Evolutionary conservation across 495 filamentous ascomycete species (phyloP).

Genomic region (Letharia columbiana): DNA sequence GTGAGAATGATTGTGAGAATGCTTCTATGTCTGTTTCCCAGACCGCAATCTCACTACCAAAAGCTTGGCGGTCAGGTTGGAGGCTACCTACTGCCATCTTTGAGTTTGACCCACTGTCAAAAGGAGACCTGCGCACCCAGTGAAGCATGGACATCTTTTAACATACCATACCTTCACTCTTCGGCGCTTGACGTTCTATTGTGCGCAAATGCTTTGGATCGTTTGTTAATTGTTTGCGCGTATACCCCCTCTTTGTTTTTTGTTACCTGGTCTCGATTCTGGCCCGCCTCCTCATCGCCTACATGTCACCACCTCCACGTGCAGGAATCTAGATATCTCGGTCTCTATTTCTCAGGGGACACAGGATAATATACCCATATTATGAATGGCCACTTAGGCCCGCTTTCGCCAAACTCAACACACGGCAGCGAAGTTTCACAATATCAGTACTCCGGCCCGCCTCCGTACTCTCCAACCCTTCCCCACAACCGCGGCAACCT

Average conservation of each 20-base stretch:
- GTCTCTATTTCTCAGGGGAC: neutral
- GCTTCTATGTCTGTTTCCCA: no score
- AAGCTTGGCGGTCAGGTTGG: conserved; percentile 4
- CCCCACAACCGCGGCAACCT: conserved; percentile 54
- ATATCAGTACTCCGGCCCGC: conserved; percentile 47
- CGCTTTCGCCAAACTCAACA: conserved; percentile 77
- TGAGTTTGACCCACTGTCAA: conserved; percentile 10
- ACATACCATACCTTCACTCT: neutral
- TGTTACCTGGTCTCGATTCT: conserved; percentile 11
- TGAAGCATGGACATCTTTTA: conserved; percentile 4
- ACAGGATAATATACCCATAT: conserved; percentile 15
- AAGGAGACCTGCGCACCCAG: conserved; percentile 8
- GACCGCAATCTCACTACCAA: no score
- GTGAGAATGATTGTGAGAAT: no score
- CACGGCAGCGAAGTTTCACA: conserved; percentile 70
- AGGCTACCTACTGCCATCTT: conserved; percentile 8
- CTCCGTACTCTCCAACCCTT: conserved; percentile 45
- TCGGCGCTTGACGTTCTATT: conserved; percentile 5
- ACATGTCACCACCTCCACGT: neutral
- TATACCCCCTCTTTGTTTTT: conserved; percentile 4
- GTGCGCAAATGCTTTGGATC: conserved; percentile 12
- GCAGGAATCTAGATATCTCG: neutral
- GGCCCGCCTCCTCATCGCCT: neutral
- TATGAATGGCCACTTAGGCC: conserved; percentile 56
- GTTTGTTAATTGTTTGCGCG: conserved; percentile 9